These are phyloP conservation scores for Rhizopogon salebrosus DNA, from an alignment of 768 basidiomycete species.

Conservation along the genomic window DNA sequence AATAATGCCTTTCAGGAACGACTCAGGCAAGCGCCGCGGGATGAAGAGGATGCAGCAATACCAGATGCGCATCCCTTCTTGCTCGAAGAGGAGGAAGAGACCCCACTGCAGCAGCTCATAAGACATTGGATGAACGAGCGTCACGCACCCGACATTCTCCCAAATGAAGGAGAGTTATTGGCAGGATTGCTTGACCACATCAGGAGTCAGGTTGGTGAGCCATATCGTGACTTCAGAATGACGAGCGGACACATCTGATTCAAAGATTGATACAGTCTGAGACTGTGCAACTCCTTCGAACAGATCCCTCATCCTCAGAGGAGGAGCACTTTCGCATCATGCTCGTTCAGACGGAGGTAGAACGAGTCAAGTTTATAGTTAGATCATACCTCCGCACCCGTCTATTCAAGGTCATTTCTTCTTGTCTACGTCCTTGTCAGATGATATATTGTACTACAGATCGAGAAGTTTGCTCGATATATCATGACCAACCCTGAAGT, in stretches of 20 bases:
- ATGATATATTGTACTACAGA: constrained; percentile 40
- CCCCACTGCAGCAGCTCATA: constrained; percentile 63
- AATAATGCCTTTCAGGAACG: constrained; percentile 29
- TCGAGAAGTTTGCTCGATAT: constrained; percentile 82
- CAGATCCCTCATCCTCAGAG: constrained; percentile 80
- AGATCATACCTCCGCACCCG: constrained; percentile 85
- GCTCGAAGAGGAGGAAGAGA: constrained; percentile 39
- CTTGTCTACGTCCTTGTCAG: constrained; percentile 1
- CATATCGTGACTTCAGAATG: neutral
- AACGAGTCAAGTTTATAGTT: constrained; percentile 89
- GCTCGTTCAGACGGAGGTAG: constrained; percentile 91
- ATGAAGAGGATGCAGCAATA: constrained; percentile 28
- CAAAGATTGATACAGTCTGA: constrained; percentile 49
- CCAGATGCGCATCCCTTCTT: constrained; percentile 21
- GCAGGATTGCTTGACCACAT: constrained; percentile 68
- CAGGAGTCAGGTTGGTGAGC: constrained; percentile 65
- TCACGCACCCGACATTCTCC: constrained; percentile 74
- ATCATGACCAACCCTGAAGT: constrained; percentile 66
- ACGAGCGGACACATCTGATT: neutral
- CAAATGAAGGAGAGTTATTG: constrained; percentile 66
- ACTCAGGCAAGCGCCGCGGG: constrained; percentile 28
- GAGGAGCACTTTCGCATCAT: constrained; percentile 92
- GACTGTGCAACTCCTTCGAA: constrained; percentile 68
- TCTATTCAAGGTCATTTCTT: constrained; percentile 65
- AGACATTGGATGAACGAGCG: constrained; percentile 87